Evolutionary conservation across 768 basidiomycete genomes (phyloP), one percentile per base, ranked within the genome.

Genomic region (Pleurotus cornucopiae): DNA sequence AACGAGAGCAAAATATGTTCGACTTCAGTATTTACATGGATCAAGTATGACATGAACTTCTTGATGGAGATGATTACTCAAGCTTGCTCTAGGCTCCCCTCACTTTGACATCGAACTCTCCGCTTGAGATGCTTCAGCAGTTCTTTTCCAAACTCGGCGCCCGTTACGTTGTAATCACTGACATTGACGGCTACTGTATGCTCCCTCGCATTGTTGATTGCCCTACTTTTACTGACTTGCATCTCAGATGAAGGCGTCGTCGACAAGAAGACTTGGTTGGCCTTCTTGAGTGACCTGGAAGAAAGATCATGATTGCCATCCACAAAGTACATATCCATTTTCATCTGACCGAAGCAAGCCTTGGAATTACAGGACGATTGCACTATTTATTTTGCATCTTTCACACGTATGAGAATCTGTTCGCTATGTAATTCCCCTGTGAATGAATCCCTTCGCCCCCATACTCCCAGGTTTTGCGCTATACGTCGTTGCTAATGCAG

Each of bases 131-230:
- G 48, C 79, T 98, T 0, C 96, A 98, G 65, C 92, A 92, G 66
- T 83, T 96, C 66, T 98, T 98, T 64, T 87, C 86, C 57, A 98
- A 98, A 69, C 82, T 98, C 16, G 97, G 97, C 0, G 91, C 93
- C 9, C 81, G 92, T 61, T 94, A 96, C 64, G 83, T 98, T 18
- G 76, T 98, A 23, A 84, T 97, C 5, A 87, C 83, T 1, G 91
- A 97, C 66, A 72, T 80, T 1, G 84, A 92, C 51, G 95, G 95
- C 5, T 71, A 84, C 45, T 98, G 91, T 93, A 66, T 66, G 86
- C 67, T 23, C 6, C 21, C 16, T 48, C 11, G 11, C 16, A 26
- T n/a, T 49, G 4, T 34, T 13, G 21, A 40, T 26, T 11, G 30
- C 45, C 12, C 21, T 5, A 1, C 14, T 14, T 41, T 3, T 20